Percentiles rank a stretch among this genome's conserved stretches.
Conservation (phyloP, 352 stramenopile species). For the Thalassiosira mediterranea region DNA sequence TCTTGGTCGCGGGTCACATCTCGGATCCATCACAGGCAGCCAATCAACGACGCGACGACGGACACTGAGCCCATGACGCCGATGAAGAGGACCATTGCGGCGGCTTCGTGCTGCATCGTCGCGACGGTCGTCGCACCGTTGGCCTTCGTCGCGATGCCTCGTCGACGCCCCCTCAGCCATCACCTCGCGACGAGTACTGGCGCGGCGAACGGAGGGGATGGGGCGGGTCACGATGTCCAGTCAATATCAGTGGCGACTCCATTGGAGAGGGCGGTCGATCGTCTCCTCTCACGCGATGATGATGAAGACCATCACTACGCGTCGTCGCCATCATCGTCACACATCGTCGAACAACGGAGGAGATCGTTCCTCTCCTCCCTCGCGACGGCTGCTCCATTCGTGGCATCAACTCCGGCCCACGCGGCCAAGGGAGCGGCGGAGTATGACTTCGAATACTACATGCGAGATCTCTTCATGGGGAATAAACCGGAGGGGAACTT, state of each 20-base stretch:
- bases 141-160: too few relatives aligned
- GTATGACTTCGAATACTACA: slow-evolving; percentile 82
- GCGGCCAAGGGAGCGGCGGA: slow-evolving; percentile 74
- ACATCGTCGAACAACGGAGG: neutral
- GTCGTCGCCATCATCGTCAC: neutral
- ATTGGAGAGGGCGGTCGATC: neutral
- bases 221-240: neutral
- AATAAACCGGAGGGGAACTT: slow-evolving; percentile 75
- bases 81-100: too few relatives aligned
- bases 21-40: too few relatives aligned
- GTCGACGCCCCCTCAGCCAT: too few relatives aligned
- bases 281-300: neutral
- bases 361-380: slow-evolving; percentile 22
- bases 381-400: neutral
- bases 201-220: neutral
- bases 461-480: slow-evolving; percentile 73
- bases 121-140: too few relatives aligned
- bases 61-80: too few relatives aligned
- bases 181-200: neutral
- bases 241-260: too few relatives aligned
- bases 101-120: too few relatives aligned
- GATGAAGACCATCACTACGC: slow-evolving; percentile 1
- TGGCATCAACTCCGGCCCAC: slow-evolving; percentile 17
- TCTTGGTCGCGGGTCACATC: too few relatives aligned
- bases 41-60: too few relatives aligned